Percentiles rank a stretch among this genome's conserved stretches.
phyloP scores from a whole-genome alignment of 345 rosid genomes.

The Citrus reticulata region DNA sequence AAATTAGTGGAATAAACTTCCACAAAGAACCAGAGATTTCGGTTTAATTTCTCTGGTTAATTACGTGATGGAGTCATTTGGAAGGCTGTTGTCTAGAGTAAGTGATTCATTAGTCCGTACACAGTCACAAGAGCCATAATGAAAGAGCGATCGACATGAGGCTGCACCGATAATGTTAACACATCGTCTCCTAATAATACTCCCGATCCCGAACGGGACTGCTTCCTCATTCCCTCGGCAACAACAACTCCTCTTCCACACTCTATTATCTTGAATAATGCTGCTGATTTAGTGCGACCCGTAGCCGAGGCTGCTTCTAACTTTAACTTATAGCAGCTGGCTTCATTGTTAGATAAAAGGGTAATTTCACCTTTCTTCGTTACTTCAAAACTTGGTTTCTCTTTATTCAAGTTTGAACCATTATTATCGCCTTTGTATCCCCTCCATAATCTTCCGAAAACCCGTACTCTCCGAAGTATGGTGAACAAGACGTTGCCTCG shows the following conservation, averaged over 20 bases:
- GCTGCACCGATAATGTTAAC: slow-evolving; percentile 28
- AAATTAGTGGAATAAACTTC: not conserved
- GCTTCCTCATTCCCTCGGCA: slow-evolving; percentile 43
- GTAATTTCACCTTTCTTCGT: slow-evolving; percentile 24
- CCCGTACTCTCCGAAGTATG: slow-evolving; percentile 34
- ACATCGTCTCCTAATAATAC: slow-evolving; percentile 40
- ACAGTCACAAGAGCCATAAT: slow-evolving; percentile 33
- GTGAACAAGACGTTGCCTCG: slow-evolving; percentile 53
- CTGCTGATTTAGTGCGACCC: slow-evolving; percentile 2
- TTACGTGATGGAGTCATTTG: not conserved
- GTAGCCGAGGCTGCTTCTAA: not conserved
- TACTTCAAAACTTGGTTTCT: slow-evolving; percentile 32
- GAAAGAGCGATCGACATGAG: slow-evolving; percentile 28
- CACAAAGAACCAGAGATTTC: too few relatives aligned
- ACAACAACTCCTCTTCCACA: slow-evolving; percentile 10
- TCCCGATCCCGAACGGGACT: slow-evolving; percentile 22
- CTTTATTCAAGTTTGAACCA: not conserved
- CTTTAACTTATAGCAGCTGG: slow-evolving; percentile 10
- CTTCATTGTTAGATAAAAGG: slow-evolving; percentile 3
- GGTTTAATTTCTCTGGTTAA: too few relatives aligned
- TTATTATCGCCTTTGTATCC: slow-evolving; percentile 18
- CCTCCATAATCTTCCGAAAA: slow-evolving; percentile 28
- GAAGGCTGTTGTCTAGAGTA: slow-evolving; percentile 9
- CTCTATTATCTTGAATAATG: slow-evolving; percentile 29
- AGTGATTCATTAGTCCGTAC: slow-evolving; percentile 29